These are phyloP conservation scores for Thalassiosira hispida DNA, from an alignment of 352 stramenopile genomes.

Conservation along the genomic window DNA sequence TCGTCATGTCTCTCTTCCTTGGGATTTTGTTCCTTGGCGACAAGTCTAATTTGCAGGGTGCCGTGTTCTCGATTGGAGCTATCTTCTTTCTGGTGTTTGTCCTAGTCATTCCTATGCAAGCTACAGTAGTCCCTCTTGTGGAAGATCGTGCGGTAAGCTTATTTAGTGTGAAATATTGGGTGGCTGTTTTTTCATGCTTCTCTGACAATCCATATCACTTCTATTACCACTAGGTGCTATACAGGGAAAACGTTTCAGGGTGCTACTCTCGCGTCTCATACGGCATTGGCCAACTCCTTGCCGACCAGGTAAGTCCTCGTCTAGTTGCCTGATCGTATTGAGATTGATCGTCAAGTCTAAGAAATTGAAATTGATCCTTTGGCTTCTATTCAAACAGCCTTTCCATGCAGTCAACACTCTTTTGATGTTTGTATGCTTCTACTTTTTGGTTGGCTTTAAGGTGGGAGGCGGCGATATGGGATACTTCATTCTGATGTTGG, in stretches of 20 bases:
- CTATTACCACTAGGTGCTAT: conserved; percentile 21
- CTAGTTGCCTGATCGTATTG: no score
- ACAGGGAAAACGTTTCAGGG: conserved; percentile 49
- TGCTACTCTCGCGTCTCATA: conserved; percentile 54
- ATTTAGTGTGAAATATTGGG: background rate
- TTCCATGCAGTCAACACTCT: conserved; percentile 33
- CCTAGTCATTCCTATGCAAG: conserved; percentile 61
- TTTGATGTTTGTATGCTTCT: conserved; percentile 42
- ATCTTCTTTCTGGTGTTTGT: conserved; percentile 65
- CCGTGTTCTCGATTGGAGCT: conserved; percentile 55
- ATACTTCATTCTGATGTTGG: conserved; percentile 59
- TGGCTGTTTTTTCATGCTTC: background rate
- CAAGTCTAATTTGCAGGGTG: conserved; percentile 42
- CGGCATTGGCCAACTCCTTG: conserved; percentile 52
- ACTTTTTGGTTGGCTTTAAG: conserved; percentile 48
- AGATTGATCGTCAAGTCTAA: no score
- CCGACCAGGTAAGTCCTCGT: conserved; percentile 39
- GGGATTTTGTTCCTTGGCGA: conserved; percentile 54
- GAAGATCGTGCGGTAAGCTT: conserved; percentile 49
- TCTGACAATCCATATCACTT: conserved; percentile 1
- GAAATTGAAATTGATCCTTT: no score
- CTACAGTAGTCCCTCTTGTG: conserved; percentile 49
- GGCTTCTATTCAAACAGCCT: no score
- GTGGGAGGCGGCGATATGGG: conserved; percentile 15
- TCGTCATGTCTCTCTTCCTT: conserved; percentile 37